These are phyloP conservation scores for Pseudoperonospora humuli DNA, from an alignment of 352 stramenopile genomes.

Conservation along the genomic window DNA sequence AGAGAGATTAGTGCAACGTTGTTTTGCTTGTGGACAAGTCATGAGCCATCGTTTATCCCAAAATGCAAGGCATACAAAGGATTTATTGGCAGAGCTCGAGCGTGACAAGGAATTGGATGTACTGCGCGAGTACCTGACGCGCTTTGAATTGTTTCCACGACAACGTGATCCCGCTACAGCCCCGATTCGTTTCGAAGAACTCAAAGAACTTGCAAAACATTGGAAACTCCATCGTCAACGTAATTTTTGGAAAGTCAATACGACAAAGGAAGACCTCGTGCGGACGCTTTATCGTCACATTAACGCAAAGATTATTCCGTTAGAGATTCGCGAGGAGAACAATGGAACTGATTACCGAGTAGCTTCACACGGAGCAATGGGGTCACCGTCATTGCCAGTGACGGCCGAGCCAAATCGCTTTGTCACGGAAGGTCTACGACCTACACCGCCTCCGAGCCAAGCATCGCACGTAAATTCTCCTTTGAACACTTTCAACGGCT, in stretches of 20 bases:
- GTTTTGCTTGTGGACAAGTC: too few relatives aligned
- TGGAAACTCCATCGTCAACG: conserved; percentile 86
- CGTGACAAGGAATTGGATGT: conserved; percentile 83
- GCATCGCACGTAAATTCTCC: conserved; percentile 26
- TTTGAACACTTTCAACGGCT: conserved; percentile 54
- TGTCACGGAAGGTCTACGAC: conserved; percentile 31
- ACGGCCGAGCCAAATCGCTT: too few relatives aligned
- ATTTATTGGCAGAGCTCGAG: conserved; percentile 79
- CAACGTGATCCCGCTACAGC: conserved; percentile 64
- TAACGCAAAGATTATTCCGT: conserved; percentile 77
- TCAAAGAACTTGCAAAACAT: conserved; percentile 79
- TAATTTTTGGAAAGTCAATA: conserved; percentile 88
- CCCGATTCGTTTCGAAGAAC: conserved; percentile 79
- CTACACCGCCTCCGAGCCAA: conserved; percentile 14
- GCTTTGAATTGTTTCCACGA: conserved; percentile 69
- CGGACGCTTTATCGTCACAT: conserved; percentile 81
- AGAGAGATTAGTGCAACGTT: too few relatives aligned
- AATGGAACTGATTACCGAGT: too few relatives aligned
- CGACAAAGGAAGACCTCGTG: conserved; percentile 84
- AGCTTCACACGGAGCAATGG: too few relatives aligned
- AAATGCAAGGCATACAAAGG: conserved; percentile 72
- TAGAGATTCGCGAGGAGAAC: conserved; percentile 46
- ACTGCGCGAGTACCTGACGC: conserved; percentile 74
- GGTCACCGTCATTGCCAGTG: too few relatives aligned
- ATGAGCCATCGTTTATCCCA: conserved; percentile 83